phyloP scores from a whole-genome alignment of 164 flowering plant genomes.

The Euptelea pleiosperma region DNA sequence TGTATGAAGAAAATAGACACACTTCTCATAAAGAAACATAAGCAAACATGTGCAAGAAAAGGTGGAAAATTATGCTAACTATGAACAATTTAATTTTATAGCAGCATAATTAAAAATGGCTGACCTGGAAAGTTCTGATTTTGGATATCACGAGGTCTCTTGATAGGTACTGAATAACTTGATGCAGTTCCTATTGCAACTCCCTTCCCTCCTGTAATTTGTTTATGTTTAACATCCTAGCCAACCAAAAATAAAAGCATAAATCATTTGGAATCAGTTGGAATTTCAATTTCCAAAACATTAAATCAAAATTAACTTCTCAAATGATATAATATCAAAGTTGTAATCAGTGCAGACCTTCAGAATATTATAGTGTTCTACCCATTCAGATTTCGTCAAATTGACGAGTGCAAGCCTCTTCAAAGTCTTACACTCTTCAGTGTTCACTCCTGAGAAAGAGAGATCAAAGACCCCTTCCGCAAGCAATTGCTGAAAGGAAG shows the following conservation, averaged over 20 bases:
- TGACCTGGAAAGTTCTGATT: constrained; percentile 52
- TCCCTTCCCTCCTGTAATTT: constrained; percentile 23
- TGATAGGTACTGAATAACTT: constrained; percentile 27
- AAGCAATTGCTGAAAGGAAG: constrained; percentile 67
- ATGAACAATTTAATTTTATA: background rate
- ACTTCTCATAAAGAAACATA: background rate
- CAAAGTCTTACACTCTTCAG: constrained; percentile 58
- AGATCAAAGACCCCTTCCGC: constrained; percentile 70
- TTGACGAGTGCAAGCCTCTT: constrained; percentile 57
- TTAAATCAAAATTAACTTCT: background rate
- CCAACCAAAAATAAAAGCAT: constrained; percentile 17
- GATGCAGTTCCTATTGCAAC: constrained; percentile 26
- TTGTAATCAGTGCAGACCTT: constrained; percentile 50
- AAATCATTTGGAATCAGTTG: background rate
- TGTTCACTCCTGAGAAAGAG: constrained; percentile 41
- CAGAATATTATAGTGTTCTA: constrained; percentile 51
- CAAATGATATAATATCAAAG: background rate
- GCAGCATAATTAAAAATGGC: constrained; percentile 1
- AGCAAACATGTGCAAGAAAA: background rate
- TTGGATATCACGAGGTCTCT: constrained; percentile 44
- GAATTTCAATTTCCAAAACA: background rate
- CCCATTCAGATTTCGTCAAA: constrained; percentile 67
- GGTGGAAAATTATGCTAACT: background rate
- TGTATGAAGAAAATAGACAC: background rate
- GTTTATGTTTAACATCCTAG: constrained; percentile 44